These are phyloP conservation scores for Pleomassaria siparia DNA, from an alignment of 2,329 filamentous ascomycete species.

Conservation along the genomic window DNA sequence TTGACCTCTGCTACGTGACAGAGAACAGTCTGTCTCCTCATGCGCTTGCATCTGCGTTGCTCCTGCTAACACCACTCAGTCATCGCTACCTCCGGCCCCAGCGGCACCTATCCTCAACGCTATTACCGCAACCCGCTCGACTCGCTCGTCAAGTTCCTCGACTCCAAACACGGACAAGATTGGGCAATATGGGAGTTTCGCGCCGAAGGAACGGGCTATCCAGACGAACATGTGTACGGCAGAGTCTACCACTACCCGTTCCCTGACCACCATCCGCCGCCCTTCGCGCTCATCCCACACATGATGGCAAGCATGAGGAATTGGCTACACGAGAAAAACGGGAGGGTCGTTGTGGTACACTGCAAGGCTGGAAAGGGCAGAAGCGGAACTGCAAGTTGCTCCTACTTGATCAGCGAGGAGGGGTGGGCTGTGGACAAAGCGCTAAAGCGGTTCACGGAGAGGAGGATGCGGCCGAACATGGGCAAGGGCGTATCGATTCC, in stretches of 20 bases:
- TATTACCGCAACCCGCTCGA: conserved; percentile 94
- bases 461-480: conserved; percentile 86
- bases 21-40: conserved; percentile 67
- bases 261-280: conserved; percentile 96
- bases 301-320: conserved; percentile 92
- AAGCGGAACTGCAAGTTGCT: conserved; percentile 83
- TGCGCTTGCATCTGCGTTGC: conserved; percentile 10
- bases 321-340: conserved; percentile 63
- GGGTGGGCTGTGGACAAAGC: conserved; percentile 68
- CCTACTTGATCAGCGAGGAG: conserved; percentile 87
- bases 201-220: conserved; percentile 94
- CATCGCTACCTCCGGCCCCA: conserved; percentile 80
- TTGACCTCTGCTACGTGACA: conserved; percentile 96
- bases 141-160: conserved; percentile 82
- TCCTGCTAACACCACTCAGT: conserved; percentile 42
- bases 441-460: conserved; percentile 70
- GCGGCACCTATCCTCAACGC: conserved; percentile 82
- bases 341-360: conserved; percentile 83
- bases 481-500: conserved; percentile 90
- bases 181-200: conserved; percentile 99
- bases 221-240: conserved; percentile 82
- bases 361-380: conserved; percentile 97
- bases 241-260: conserved; percentile 90
- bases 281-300: conserved; percentile 82
- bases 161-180: conserved; percentile 72